Conservation (phyloP, 1,284 basidiomycete species). For the Coriolopsis trogii region DNA sequence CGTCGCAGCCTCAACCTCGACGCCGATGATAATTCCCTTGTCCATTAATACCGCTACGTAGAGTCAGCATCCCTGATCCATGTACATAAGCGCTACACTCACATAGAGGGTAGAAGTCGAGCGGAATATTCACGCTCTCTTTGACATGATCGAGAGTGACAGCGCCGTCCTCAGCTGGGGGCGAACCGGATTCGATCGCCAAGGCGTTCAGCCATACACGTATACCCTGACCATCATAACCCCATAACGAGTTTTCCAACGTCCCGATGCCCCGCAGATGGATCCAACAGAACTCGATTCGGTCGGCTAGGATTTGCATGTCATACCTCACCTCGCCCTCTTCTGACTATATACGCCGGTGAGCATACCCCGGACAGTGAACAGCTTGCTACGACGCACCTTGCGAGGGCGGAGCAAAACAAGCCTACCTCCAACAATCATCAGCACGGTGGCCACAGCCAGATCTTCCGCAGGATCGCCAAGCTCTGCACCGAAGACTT, state of each 20-base stretch:
- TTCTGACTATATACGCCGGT: constrained; percentile 54
- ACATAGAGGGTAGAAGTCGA: constrained; percentile 98
- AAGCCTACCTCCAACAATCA: constrained; percentile 94
- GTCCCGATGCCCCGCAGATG: constrained; percentile 91
- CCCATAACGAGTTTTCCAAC: constrained; percentile 97
- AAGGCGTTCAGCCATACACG: constrained; percentile 96
- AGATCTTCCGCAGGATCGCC: constrained; percentile 96
- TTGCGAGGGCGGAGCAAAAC: constrained; percentile 86
- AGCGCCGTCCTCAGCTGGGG: constrained; percentile 40
- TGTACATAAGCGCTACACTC: constrained; percentile 37
- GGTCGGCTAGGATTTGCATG: constrained; percentile 95
- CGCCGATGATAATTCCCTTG: constrained; percentile 97
- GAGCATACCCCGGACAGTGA: background rate
- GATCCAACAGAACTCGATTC: constrained; percentile 98
- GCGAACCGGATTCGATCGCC: constrained; percentile 71
- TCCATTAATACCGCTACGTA: constrained; percentile 91
- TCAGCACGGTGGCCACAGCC: constrained; percentile 92
- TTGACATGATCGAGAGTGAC: constrained; percentile 69
- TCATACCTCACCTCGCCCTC: constrained; percentile 95
- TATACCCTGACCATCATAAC: constrained; percentile 89
- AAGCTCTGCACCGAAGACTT: constrained; percentile 75
- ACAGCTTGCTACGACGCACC: constrained; percentile 41
- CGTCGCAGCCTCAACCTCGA: constrained; percentile 85
- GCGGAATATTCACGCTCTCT: constrained; percentile 88
- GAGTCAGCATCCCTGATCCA: background rate